phyloP scores from a whole-genome alignment of 176 grass and related monocot genomes.

The Luzula sylvatica region DNA sequence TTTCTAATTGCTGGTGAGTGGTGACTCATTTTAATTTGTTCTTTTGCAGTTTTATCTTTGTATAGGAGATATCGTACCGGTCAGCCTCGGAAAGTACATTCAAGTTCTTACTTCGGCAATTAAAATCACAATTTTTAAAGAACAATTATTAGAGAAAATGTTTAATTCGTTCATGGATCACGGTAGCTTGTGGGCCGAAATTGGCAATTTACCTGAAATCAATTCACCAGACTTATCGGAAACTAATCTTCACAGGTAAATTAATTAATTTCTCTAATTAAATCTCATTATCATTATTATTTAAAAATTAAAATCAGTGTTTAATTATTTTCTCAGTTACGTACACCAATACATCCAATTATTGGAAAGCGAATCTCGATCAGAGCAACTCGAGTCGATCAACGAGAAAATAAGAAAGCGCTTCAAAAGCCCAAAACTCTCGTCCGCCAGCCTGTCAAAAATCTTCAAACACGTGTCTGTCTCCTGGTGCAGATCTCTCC shows the following conservation, averaged over 20 bases:
- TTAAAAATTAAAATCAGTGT: neutral
- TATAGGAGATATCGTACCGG: slow-evolving; percentile 73
- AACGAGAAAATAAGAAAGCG: slow-evolving; percentile 95
- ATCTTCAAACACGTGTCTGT: slow-evolving; percentile 94
- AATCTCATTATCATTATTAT: neutral
- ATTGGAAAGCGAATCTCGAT: slow-evolving; percentile 65
- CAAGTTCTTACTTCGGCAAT: slow-evolving; percentile 79
- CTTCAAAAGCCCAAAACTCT: slow-evolving; percentile 94
- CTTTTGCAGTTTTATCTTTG: slow-evolving; percentile 77
- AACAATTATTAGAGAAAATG: slow-evolving; percentile 90
- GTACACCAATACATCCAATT: slow-evolving; percentile 96
- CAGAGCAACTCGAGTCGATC: slow-evolving; percentile 75
- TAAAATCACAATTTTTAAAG: slow-evolving; percentile 32
- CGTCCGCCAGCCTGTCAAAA: slow-evolving; percentile 71
- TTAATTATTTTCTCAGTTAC: slow-evolving; percentile 41
- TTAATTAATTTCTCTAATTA: slow-evolving; percentile 3
- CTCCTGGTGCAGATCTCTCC: slow-evolving; percentile 82
- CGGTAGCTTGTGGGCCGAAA: slow-evolving; percentile 66
- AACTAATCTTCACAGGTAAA: slow-evolving; percentile 71
- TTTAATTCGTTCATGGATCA: slow-evolving; percentile 94
- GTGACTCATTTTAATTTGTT: slow-evolving; percentile 4
- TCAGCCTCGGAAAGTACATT: slow-evolving; percentile 83
- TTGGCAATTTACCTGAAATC: slow-evolving; percentile 70
- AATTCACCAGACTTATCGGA: slow-evolving; percentile 66
- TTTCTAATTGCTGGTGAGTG: neutral